phyloP scores from a whole-genome alignment of 2,329 filamentous ascomycete genomes.

The Talaromyces sp. region DNA sequence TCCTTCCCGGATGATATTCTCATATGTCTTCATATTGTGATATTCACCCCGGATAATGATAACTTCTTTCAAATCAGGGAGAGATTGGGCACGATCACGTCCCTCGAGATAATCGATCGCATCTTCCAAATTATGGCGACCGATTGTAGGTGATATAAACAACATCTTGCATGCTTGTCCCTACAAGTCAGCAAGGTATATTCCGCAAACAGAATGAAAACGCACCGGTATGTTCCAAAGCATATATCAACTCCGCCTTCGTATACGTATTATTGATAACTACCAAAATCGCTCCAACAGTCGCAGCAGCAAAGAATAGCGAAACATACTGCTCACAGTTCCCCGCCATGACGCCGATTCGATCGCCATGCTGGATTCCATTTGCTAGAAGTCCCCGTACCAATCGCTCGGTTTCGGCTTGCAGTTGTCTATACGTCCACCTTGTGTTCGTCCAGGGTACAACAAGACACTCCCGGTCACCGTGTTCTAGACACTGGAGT shows the following conservation, averaged over 20 bases:
- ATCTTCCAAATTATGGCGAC: conserved; percentile 51
- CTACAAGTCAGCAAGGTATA: neutral
- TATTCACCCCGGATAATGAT: conserved; percentile 59
- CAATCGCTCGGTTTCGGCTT: conserved; percentile 59
- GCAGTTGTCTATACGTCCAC: conserved; percentile 68
- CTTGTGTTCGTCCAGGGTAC: conserved; percentile 73
- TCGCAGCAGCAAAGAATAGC: conserved; percentile 69
- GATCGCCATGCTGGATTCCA: conserved; percentile 65
- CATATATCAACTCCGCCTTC: conserved; percentile 67
- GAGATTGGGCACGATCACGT: conserved; percentile 25
- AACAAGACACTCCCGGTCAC: conserved; percentile 65
- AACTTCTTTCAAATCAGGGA: conserved; percentile 45
- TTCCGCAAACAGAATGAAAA: neutral
- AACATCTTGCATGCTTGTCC: conserved; percentile 64
- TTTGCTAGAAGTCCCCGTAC: conserved; percentile 65
- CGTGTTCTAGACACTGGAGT: conserved; percentile 65
- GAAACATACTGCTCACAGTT: conserved; percentile 59
- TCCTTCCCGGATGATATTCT: conserved; percentile 55
- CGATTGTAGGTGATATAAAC: conserved; percentile 69
- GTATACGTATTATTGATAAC: conserved; percentile 84
- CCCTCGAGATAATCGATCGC: conserved; percentile 58
- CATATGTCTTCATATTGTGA: conserved; percentile 58
- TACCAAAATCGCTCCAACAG: conserved; percentile 65
- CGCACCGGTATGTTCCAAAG: conserved; percentile 65
- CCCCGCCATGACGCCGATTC: conserved; percentile 70